A percentile compares a stretch with the other conserved stretches of the same genome.
Conservation (phyloP, 495 filamentous ascomycete species). For the Aspergillus sclerotiicarbonarius region DNA sequence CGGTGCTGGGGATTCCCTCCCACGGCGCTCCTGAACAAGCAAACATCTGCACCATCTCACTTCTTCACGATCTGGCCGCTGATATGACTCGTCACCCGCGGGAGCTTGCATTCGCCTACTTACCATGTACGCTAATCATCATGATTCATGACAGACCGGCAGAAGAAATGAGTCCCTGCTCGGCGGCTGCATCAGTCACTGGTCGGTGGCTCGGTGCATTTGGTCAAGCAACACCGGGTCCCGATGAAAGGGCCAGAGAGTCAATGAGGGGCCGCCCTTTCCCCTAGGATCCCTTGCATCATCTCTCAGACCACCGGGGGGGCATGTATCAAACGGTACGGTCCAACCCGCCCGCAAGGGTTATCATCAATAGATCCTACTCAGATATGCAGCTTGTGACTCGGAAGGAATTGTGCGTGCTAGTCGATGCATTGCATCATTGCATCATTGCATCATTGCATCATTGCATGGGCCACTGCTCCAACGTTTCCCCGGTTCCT, state of each 20-base stretch:
- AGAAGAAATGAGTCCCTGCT: too few species aligned
- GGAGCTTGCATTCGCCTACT: not conserved
- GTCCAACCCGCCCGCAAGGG: conserved; percentile 20
- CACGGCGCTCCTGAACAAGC: not conserved
- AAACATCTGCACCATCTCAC: not conserved
- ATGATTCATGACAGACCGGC: too few species aligned
- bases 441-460: too few species aligned
- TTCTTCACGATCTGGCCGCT: not conserved
- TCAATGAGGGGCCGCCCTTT: conserved; percentile 6
- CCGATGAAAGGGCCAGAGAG: not conserved
- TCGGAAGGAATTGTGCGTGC: not conserved
- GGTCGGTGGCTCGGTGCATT: too few species aligned
- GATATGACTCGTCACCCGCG: not conserved
- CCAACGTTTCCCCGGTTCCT: not conserved
- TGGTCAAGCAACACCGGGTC: too few species aligned
- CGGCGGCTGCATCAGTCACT: too few species aligned
- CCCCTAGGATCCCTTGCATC: conserved; percentile 9
- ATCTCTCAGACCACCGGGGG: conserved; percentile 6
- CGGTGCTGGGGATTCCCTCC: not conserved
- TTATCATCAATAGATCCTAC: conserved; percentile 1
- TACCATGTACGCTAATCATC: too few species aligned
- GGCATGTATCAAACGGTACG: conserved; percentile 10
- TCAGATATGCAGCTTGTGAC: not conserved
- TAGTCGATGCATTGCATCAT: not conserved
- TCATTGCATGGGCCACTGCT: not conserved